A percentile compares a stretch with the other conserved stretches of the same genome.
Evolutionary conservation across 169 alveolate genomes (phyloP).

Genomic region (Babesia sp.): DNA sequence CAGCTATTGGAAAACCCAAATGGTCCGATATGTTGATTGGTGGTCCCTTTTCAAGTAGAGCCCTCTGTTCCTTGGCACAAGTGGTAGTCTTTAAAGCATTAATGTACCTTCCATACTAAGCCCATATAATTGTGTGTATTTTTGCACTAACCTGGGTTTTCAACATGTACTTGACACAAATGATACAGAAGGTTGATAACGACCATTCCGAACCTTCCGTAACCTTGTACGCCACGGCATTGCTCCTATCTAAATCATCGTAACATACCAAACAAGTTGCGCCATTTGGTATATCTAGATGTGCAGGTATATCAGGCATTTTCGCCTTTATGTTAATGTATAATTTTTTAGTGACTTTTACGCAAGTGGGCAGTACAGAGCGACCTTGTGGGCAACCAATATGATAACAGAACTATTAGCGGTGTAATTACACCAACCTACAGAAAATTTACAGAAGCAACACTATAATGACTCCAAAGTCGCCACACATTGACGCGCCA

Average conservation of each 20-base stretch:
- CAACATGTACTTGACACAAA: conserved; percentile 51
- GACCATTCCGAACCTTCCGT: conserved; percentile 41
- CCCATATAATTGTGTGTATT: not conserved
- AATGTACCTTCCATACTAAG: conserved; percentile 52
- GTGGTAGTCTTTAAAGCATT: conserved; percentile 34
- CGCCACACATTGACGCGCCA: too few relatives aligned
- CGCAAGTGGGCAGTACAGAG: too few relatives aligned
- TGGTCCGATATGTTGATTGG: conserved; percentile 60
- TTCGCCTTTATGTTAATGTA: not conserved
- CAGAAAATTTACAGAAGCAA: too few relatives aligned
- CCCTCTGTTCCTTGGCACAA: conserved; percentile 69
- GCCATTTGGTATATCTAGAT: conserved; percentile 16
- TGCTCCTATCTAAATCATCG: conserved; percentile 50
- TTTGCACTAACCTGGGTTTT: conserved; percentile 39
- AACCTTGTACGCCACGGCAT: conserved; percentile 57
- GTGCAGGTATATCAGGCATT: not conserved
- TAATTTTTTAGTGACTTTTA: too few relatives aligned
- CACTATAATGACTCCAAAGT: too few relatives aligned
- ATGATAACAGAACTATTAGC: not conserved
- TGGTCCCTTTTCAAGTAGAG: conserved; percentile 67
- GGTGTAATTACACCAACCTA: too few relatives aligned
- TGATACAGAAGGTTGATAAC: conserved; percentile 55
- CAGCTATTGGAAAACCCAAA: conserved; percentile 61
- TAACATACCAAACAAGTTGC: conserved; percentile 51
- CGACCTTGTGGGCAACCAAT: not conserved